Percentiles rank a stretch among this genome's conserved stretches.
These are phyloP conservation scores for Zangia roseola DNA, from an alignment of 768 basidiomycete species.

Conservation along the genomic window DNA sequence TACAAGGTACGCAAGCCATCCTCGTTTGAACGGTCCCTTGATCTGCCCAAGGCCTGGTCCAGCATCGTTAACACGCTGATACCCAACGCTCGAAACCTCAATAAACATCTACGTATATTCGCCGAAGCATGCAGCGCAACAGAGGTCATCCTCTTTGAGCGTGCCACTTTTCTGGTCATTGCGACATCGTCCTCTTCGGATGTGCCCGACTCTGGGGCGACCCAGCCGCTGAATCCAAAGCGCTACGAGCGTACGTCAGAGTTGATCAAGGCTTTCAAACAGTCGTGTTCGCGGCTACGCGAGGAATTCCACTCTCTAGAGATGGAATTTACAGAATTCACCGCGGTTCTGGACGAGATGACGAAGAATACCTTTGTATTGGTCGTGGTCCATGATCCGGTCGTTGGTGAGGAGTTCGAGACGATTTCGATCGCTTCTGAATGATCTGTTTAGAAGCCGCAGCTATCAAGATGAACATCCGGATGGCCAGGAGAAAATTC, in stretches of 20 bases:
- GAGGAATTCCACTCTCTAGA: slow-evolving; percentile 86
- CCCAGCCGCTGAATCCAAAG: slow-evolving; percentile 57
- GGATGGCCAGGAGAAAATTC: slow-evolving; percentile 82
- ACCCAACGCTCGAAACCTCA: slow-evolving; percentile 89
- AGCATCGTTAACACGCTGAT: slow-evolving; percentile 95
- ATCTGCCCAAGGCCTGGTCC: slow-evolving; percentile 83
- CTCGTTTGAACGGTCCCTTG: slow-evolving; percentile 3
- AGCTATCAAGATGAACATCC: slow-evolving; percentile 84
- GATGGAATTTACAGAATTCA: slow-evolving; percentile 83
- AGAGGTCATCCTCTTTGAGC: slow-evolving; percentile 95
- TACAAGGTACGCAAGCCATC: slow-evolving; percentile 64
- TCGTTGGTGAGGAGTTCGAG: slow-evolving; percentile 59
- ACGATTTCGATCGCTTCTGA: not conserved
- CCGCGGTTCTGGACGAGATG: slow-evolving; percentile 88
- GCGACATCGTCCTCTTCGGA: slow-evolving; percentile 66
- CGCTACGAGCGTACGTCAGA: slow-evolving; percentile 89
- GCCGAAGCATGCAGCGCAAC: slow-evolving; percentile 86
- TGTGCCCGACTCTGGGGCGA: slow-evolving; percentile 32
- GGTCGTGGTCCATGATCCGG: slow-evolving; percentile 84
- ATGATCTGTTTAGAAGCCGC: slow-evolving; percentile 66
- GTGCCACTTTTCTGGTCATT: slow-evolving; percentile 97
- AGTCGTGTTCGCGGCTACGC: slow-evolving; percentile 80
- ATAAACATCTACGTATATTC: slow-evolving; percentile 82
- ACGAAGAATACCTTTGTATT: slow-evolving; percentile 93
- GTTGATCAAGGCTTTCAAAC: slow-evolving; percentile 93